Conservation (phyloP, 2,329 filamentous ascomycete genomes). For the Microsporum ferrugineum region DNA sequence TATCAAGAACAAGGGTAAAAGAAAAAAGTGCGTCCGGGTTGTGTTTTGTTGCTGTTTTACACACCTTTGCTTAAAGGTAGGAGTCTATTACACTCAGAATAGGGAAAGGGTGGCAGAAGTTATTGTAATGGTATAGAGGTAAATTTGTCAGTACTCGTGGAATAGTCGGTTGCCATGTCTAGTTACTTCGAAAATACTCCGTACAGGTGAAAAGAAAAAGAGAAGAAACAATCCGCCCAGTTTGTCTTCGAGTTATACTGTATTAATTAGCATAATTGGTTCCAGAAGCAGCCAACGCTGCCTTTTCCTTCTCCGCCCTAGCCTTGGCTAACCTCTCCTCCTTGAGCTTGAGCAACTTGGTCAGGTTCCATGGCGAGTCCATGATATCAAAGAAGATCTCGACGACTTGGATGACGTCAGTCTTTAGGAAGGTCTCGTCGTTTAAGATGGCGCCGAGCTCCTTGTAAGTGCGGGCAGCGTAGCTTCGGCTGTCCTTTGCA, state of each 20-base stretch:
- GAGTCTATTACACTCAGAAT: too few relatives aligned
- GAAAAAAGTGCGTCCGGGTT: too few relatives aligned
- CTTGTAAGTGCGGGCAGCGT: constrained; percentile 11
- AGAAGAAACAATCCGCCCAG: neutral
- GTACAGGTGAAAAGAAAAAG: neutral
- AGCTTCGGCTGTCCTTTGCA: constrained; percentile 10
- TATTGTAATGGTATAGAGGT: too few relatives aligned
- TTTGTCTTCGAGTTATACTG: neutral
- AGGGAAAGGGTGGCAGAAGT: too few relatives aligned
- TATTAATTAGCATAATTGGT: neutral
- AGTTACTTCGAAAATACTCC: too few relatives aligned
- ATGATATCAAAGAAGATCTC: constrained; percentile 14
- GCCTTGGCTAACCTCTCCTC: constrained; percentile 10
- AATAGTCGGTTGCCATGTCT: too few relatives aligned
- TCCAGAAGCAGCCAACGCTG: neutral
- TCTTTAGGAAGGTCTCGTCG: constrained; percentile 10
- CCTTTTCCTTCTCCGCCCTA: neutral
- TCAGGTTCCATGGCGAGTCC: constrained; percentile 13
- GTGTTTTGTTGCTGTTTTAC: too few relatives aligned
- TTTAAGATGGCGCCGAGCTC: constrained; percentile 13
- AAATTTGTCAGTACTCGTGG: too few relatives aligned
- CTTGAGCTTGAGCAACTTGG: constrained; percentile 12
- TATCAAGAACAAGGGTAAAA: too few relatives aligned
- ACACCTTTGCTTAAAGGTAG: too few relatives aligned
- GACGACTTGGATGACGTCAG: constrained; percentile 10